Conservation (phyloP, 805 yeast genomes). For the Starmerella etchellsii region DNA sequence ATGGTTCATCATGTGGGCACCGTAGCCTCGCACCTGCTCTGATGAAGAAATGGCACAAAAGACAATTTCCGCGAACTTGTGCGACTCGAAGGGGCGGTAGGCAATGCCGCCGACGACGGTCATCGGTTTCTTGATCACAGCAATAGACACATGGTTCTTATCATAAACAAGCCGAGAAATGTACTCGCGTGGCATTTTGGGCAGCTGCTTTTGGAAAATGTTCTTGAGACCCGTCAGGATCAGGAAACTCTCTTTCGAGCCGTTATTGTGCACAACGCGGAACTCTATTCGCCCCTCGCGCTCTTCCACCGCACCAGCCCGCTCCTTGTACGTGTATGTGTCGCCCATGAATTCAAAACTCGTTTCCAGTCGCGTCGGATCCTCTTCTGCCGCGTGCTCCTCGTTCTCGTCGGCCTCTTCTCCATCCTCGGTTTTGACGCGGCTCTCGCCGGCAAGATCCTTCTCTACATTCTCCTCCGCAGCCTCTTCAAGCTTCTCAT, state of each 20-base stretch:
- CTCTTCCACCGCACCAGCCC: constrained; percentile 91
- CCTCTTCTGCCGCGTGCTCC: constrained; percentile 21
- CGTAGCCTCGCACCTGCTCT: constrained; percentile 96
- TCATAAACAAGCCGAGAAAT: constrained; percentile 91
- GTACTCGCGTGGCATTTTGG: constrained; percentile 97
- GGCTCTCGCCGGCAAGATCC: constrained; percentile 11
- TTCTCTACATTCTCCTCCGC: constrained; percentile 22
- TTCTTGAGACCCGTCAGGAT: constrained; percentile 90
- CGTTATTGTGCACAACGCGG: constrained; percentile 92
- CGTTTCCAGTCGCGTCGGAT: constrained; percentile 28
- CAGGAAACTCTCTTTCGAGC: constrained; percentile 72
- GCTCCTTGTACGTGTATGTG: constrained; percentile 69
- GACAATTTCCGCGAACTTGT: constrained; percentile 94
- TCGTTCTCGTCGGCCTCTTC: constrained; percentile 21
- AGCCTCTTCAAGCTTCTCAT: constrained; percentile 23
- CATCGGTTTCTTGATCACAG: constrained; percentile 83
- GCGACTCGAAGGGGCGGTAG: constrained; percentile 78
- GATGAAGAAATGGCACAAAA: constrained; percentile 96
- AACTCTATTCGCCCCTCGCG: constrained; percentile 86
- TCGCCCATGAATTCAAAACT: constrained; percentile 63
- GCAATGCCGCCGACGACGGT: constrained; percentile 98
- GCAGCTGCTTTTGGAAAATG: constrained; percentile 92
- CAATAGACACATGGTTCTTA: constrained; percentile 86
- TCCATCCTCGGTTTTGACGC: constrained; percentile 8
- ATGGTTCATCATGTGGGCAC: constrained; percentile 98